A percentile compares a stretch with the other conserved stretches of the same genome.
phyloP scores from a whole-genome alignment of 2,329 filamentous ascomycete species.

The Penicillium sp. region DNA sequence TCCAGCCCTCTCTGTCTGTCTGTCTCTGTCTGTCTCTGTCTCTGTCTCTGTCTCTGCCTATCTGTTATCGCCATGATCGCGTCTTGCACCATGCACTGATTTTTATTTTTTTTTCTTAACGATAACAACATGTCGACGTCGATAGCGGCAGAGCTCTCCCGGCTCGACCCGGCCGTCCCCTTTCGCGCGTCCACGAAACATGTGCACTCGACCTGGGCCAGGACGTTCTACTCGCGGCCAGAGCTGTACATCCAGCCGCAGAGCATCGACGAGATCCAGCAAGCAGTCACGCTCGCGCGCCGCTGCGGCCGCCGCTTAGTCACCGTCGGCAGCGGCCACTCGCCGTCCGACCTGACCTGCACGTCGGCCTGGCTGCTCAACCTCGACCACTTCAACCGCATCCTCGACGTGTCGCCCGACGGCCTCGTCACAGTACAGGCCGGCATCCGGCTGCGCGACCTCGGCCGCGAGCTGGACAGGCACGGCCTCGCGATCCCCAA shows the following conservation, averaged over 20 bases:
- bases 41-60: not conserved
- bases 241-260: slow-evolving; percentile 88
- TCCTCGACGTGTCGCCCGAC: slow-evolving; percentile 65
- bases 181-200: slow-evolving; percentile 73
- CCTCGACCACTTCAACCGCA: slow-evolving; percentile 73
- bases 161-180: slow-evolving; percentile 60
- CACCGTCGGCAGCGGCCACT: slow-evolving; percentile 86
- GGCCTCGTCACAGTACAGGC: slow-evolving; percentile 73
- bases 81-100: not conserved
- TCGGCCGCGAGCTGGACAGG: slow-evolving; percentile 70
- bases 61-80: not conserved
- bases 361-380: slow-evolving; percentile 94
- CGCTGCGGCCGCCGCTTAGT: slow-evolving; percentile 76
- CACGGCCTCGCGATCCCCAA: slow-evolving; percentile 83
- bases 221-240: slow-evolving; percentile 82
- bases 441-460: slow-evolving; percentile 75
- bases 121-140: slow-evolving; percentile 28
- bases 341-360: slow-evolving; percentile 85
- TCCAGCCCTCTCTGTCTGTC: too few relatives aligned
- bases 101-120: not conserved
- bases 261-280: slow-evolving; percentile 75
- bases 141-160: slow-evolving; percentile 54
- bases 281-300: slow-evolving; percentile 74
- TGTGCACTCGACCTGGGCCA: slow-evolving; percentile 88
- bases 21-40: too few relatives aligned